Percentiles rank a stretch among this genome's conserved stretches.
Evolutionary conservation across 768 basidiomycete genomes (phyloP).

Genomic region (Terana coerulea): DNA sequence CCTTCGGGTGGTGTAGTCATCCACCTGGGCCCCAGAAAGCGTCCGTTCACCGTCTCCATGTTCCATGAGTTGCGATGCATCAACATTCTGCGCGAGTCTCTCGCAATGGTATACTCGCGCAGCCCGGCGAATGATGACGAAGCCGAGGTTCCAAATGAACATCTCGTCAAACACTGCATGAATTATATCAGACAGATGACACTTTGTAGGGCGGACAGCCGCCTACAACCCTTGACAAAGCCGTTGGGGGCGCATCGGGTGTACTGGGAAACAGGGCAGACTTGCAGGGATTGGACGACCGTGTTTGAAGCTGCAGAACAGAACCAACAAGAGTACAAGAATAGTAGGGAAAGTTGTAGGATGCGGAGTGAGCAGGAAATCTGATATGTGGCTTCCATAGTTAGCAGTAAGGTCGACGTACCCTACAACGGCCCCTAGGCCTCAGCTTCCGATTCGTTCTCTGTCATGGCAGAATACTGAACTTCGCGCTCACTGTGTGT

Average conservation of each 20-base stretch:
- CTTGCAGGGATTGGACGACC: constrained; percentile 20
- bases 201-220: constrained; percentile 31
- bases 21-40: constrained; percentile 21
- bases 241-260: constrained; percentile 4
- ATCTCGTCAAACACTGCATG: constrained; percentile 31
- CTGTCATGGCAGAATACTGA: no score
- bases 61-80: constrained; percentile 40
- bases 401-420: no score
- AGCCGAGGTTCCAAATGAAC: no score
- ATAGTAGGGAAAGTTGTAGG: no score
- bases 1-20: constrained; percentile 24
- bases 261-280: constrained; percentile 8
- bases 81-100: constrained; percentile 29
- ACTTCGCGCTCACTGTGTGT: no score
- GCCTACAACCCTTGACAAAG: constrained; percentile 25
- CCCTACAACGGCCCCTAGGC: no score
- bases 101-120: constrained; percentile 5
- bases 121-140: no score
- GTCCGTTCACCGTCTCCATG: constrained; percentile 33
- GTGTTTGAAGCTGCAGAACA: constrained; percentile 17
- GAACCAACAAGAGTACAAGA: constrained; percentile 12
- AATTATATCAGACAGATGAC: constrained; percentile 39
- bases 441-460: no score
- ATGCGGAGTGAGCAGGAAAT: no score
- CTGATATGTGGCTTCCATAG: no score